phyloP scores from a whole-genome alignment of 2,329 filamentous ascomycete species.

The Colletotrichum sp. region DNA sequence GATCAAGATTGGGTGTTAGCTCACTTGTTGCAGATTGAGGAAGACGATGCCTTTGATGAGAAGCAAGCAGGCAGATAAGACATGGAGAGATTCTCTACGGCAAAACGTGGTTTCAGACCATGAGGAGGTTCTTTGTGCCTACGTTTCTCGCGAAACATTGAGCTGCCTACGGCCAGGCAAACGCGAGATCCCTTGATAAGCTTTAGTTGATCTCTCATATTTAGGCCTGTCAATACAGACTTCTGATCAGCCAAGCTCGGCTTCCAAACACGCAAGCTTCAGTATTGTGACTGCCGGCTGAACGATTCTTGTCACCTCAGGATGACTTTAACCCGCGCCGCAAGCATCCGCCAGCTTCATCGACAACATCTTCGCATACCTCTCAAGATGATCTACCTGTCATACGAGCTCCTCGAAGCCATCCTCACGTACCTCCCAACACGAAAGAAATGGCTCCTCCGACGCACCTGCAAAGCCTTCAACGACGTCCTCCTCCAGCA shows the following conservation, averaged over 20 bases:
- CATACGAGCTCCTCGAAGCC: not conserved
- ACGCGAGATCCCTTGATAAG: not conserved
- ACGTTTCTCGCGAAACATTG: not conserved
- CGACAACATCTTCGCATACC: not conserved
- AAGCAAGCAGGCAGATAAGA: not conserved
- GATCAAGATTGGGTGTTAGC: slow-evolving; percentile 9
- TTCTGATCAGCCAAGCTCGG: not conserved
- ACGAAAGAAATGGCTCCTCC: not conserved
- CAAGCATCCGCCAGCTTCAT: not conserved
- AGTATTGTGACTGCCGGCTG: not conserved
- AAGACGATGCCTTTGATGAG: not conserved
- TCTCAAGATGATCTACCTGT: not conserved
- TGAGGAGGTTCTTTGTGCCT: not conserved
- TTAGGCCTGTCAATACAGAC: not conserved
- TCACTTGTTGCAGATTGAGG: slow-evolving; percentile 12
- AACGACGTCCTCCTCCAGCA: not conserved
- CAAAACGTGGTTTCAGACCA: not conserved
- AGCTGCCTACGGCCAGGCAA: not conserved
- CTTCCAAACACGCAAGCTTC: not conserved
- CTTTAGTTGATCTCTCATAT: not conserved
- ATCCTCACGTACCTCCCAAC: not conserved
- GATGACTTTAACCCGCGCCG: not conserved
- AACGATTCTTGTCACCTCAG: not conserved
- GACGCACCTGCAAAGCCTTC: not conserved
- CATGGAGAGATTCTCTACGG: not conserved